Percentiles rank a stretch among this genome's conserved stretches.
phyloP scores from a whole-genome alignment of 768 basidiomycete genomes.

The Lentinus tigrinus region DNA sequence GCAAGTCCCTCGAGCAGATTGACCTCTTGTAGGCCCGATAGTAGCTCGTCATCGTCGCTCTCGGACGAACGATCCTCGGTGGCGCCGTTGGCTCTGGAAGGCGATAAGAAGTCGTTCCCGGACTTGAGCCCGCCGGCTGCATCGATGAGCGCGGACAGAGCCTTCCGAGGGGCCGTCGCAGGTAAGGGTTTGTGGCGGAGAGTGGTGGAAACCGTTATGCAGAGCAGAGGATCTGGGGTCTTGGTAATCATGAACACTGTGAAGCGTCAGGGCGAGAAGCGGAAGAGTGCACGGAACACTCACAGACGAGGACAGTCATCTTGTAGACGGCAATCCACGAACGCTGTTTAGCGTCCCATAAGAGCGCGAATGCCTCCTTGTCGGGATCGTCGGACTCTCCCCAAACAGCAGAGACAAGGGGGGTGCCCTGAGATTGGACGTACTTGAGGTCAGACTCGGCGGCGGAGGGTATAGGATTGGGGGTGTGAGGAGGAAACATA shows the following conservation, averaged over 20 bases:
- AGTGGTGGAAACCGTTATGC: slow-evolving; percentile 82
- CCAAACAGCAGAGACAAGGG: slow-evolving; percentile 73
- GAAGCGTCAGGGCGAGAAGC: background rate
- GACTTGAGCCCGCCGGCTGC: slow-evolving; percentile 29
- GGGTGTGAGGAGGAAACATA: slow-evolving; percentile 80
- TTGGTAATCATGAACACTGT: slow-evolving; percentile 74
- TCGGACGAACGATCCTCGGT: slow-evolving; percentile 20
- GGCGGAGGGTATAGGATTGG: slow-evolving; percentile 78
- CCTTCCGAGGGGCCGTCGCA: slow-evolving; percentile 38
- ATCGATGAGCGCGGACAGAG: slow-evolving; percentile 33
- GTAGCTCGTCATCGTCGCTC: slow-evolving; percentile 39
- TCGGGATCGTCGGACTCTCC: slow-evolving; percentile 46
- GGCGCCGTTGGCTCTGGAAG: slow-evolving; percentile 28
- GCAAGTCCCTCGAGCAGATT: slow-evolving; percentile 67
- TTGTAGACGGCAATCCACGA: slow-evolving; percentile 82
- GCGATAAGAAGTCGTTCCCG: slow-evolving; percentile 24
- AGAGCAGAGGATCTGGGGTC: slow-evolving; percentile 73
- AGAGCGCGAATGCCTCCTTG: slow-evolving; percentile 57
- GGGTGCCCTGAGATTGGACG: slow-evolving; percentile 72
- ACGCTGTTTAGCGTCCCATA: slow-evolving; percentile 60
- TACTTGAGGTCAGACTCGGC: slow-evolving; percentile 75
- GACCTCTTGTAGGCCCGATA: slow-evolving; percentile 60
- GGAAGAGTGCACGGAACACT: slow-evolving; percentile 29
- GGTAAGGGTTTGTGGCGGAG: slow-evolving; percentile 75
- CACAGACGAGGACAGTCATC: slow-evolving; percentile 77